Evolutionary conservation across 768 basidiomycete genomes (phyloP), one percentile per base, ranked within the genome.

Genomic region (Lactarius akahatsu): DNA sequence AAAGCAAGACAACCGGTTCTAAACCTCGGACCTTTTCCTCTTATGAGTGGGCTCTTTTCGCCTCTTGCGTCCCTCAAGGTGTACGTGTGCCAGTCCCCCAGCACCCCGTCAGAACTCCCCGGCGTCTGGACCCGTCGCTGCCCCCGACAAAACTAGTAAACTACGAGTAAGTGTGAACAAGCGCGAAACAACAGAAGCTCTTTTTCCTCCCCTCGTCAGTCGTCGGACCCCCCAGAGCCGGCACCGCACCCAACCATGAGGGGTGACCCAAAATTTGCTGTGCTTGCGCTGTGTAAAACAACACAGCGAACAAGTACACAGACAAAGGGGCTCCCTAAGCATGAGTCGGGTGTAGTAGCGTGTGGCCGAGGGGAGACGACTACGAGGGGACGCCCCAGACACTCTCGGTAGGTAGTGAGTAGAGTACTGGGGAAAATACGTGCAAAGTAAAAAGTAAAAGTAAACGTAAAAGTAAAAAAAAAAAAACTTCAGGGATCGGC

Each of bases 1-100:
- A 65, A 65, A 59, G 64, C 59, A 65, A 65, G 59, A 65, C 47
- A 55, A 41, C 64, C 64, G 56, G 64, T 65, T 65, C 64, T 62
- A 61, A 62, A 61, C 65, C 65, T 66, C 45, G 60, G 45, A 61
- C 65, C 54, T 32, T 57, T 65, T 16, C 50, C 50, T 52, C 50
- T 28, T 52, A 23, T 26, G 13, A n/a, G 30, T 57, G 56, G 65
- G 55, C 60, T 32, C 50, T 61, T 64, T 47, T 38, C 4, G 55
- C 60, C 65, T 66, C 60, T 61, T 61, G 65, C 60, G 55, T 57
- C 55, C 30, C 16, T 61, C 55, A n/a, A 66, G 65, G 65, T 13
- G 60, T 66, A 66, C 65, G 56, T 61, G 65, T 50, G 59, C 59
- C 60, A 61, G 65, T 66, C 65, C 65, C 16, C 60, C 38, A 40